phyloP scores from a whole-genome alignment of 805 yeast genomes.

The Jamesozyma jinghongensis region DNA sequence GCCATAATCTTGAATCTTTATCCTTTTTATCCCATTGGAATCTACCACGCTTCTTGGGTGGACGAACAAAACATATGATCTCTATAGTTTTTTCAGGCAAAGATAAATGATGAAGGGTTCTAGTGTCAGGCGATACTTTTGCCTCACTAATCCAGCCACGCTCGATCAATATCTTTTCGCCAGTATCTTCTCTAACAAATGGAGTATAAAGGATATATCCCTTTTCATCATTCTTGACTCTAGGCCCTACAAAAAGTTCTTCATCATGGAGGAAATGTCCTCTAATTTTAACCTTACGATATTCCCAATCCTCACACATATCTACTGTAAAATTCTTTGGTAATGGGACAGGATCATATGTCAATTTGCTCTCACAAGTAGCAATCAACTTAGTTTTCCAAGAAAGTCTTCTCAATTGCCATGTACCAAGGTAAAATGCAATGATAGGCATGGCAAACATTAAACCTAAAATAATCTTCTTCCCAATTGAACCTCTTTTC shows the following conservation, averaged over 20 bases:
- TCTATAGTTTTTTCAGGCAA: slow-evolving; percentile 59
- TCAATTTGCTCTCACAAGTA: slow-evolving; percentile 70
- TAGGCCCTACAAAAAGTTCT: slow-evolving; percentile 89
- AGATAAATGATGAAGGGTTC: slow-evolving; percentile 59
- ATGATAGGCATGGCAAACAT: slow-evolving; percentile 73
- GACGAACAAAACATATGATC: slow-evolving; percentile 64
- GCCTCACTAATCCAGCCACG: slow-evolving; percentile 88
- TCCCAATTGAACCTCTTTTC: slow-evolving; percentile 15
- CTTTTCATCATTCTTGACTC: slow-evolving; percentile 57
- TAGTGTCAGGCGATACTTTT: slow-evolving; percentile 44
- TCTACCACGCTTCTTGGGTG: slow-evolving; percentile 52
- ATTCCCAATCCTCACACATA: slow-evolving; percentile 67
- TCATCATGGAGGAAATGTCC: slow-evolving; percentile 78
- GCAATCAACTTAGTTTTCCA: slow-evolving; percentile 88
- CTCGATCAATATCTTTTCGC: slow-evolving; percentile 65
- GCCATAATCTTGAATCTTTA: slow-evolving; percentile 57
- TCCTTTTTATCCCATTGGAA: slow-evolving; percentile 65
- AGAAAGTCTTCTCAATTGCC: slow-evolving; percentile 79
- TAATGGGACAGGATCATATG: slow-evolving; percentile 60
- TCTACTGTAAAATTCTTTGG: slow-evolving; percentile 60
- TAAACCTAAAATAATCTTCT: slow-evolving; percentile 31
- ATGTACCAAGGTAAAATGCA: slow-evolving; percentile 78
- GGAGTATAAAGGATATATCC: slow-evolving; percentile 84
- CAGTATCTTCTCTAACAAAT: slow-evolving; percentile 51
- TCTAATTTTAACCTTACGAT: slow-evolving; percentile 61